Evolutionary conservation across 2,329 filamentous ascomycete genomes (phyloP).

Genomic region (Claviceps sp.): DNA sequence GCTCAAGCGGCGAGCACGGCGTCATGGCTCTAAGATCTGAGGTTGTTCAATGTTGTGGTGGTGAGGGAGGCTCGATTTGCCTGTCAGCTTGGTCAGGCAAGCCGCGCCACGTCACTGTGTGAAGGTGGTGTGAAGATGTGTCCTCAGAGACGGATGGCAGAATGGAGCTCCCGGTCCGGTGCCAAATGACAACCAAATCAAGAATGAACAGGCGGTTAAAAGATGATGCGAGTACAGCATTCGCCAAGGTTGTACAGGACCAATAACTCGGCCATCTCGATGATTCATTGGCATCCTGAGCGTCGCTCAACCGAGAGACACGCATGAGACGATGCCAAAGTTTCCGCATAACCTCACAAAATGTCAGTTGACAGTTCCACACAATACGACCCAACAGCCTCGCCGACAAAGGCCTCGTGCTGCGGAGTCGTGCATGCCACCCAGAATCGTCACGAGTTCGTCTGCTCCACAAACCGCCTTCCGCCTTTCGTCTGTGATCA

Average conservation of each 20-base stretch:
- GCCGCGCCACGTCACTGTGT: neutral
- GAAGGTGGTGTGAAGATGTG: neutral
- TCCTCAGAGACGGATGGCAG: too few relatives aligned
- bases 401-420: neutral
- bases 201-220: neutral
- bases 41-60: neutral
- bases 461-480: too few relatives aligned
- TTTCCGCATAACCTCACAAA: neutral
- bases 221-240: neutral
- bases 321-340: neutral
- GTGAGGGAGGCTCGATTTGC: neutral
- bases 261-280: neutral
- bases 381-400: neutral
- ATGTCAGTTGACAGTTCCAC: neutral
- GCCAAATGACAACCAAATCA: too few relatives aligned
- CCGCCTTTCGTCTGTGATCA: too few relatives aligned
- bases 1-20: slow-evolving; percentile 13
- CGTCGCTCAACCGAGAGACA: neutral
- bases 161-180: too few relatives aligned
- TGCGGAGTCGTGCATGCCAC: neutral
- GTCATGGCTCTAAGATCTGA: slow-evolving; percentile 7
- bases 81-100: neutral
- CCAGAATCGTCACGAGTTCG: neutral
- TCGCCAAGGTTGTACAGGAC: neutral
- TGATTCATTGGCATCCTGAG: neutral